Base-by-base conservation (phyloP, 306 rosid species). In the Notholithocarpus densiflorus region DNA sequence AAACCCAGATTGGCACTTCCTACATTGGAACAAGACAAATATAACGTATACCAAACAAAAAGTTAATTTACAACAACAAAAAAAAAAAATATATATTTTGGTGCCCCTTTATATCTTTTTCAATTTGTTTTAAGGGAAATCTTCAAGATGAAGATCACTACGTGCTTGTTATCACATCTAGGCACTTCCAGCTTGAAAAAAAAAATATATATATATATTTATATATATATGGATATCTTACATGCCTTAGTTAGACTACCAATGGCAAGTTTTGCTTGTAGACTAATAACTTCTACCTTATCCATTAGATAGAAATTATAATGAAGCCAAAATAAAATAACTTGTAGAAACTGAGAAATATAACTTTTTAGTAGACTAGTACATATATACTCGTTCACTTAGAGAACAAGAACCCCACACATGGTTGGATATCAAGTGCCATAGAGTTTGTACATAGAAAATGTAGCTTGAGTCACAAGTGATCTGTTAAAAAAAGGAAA, bases 381-480 rank as follows among this genome's bases (percentile, higher is more conserved):
- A 6, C 3, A 24, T 11, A 10, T 26, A 8, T 17, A 12, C 18
- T 31, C 6, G 3, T 17, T 4, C 45, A 12, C 71, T 31, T 31
- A 54, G 19, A 26, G 64, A 64, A 31, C 12, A 31, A 19, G 21
- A 83, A 60, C 45, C 59, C 75, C 75, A 76, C 71, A 69, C 75
- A 61, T 78, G 26, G 56, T 48, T 74, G 52, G 80, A 74, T 59
- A 68, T 23, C 26, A 31, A 82, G 64, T 43, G 72, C 11, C n/a
- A 71, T 5, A 79, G 40, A 75, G 72, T 23, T 62, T 62, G 78
- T 77, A 18, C 34, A 74, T 32, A 34, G 48, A 29, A 12, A 20
- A 59, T 6, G 61, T 48, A 68, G 73, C 86, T 83, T 85, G 60
- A 40, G 75, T 54, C 43, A 64, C 48, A 83, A 83, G 68, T 5